Base-by-base conservation (phyloP, 139 green algal species). In the Microglena sp. region DNA sequence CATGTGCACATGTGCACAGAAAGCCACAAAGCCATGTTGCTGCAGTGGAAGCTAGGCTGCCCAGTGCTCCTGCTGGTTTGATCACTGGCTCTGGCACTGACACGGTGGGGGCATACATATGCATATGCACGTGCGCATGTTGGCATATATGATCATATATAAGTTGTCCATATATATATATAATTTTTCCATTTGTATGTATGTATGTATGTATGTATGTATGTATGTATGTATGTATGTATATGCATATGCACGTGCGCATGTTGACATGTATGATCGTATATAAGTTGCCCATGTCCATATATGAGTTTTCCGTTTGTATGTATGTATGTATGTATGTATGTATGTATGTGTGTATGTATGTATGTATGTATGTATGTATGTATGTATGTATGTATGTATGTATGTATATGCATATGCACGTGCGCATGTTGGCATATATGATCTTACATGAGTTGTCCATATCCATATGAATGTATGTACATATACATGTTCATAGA, bases 41-140 rank as follows among this genome's bases (percentile, higher is more conserved):
- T 60, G n/a, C n/a, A n/a, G n/a, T n/a, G n/a, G n/a, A n/a, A n/a
- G 44, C 35, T 15, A 60, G 45, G 8, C 21, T 67, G 33, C 33
- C 26, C 7, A n/a, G n/a, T n/a, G n/a, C n/a, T n/a, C 18, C 33
- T 53, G 35, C 64, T 4, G 64, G 56, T 24, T 27, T 64, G 6
- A 7, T 62, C 7, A 67, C 60, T 33, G 67, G 56, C 2, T 45
- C 58, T 21, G 56, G 60, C 45, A 73, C 46, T 26, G 55, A 63
- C 8, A 53, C 31, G 24, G 4, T 32, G 32, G 3, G 26, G 24
- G 36, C 55, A 8, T 29, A 21, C 31, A 44, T 30, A 18, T 35
- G 5, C 4, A n/a, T 5, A 21, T 15, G 44, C 59, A 2, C 2
- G n/a, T 7, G 5, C 7, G 33, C 55, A 18, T 50, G 40, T 50